Evolutionary conservation across 345 rosid species (phyloP).

Genomic region (Linum lewisii): DNA sequence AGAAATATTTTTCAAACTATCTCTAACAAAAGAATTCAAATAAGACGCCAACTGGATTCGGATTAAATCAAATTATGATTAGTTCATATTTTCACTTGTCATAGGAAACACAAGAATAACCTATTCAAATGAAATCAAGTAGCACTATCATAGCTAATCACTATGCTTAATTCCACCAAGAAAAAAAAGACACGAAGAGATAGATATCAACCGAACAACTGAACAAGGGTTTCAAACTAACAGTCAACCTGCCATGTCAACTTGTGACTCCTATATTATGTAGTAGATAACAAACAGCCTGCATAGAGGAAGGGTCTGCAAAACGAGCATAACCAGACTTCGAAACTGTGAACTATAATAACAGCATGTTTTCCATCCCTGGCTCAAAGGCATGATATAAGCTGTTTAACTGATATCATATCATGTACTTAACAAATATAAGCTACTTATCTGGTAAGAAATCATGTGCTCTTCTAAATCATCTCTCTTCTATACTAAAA

Average conservation of each 20-base stretch:
- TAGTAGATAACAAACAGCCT: background rate
- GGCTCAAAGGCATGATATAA: background rate
- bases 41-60: conserved; percentile 43
- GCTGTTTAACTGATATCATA: background rate
- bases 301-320: background rate
- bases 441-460: no score
- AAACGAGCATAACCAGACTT: background rate
- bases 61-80: conserved; percentile 23
- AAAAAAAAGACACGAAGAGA: no score
- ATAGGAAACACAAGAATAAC: no score
- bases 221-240: background rate
- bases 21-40: conserved; percentile 62
- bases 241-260: background rate
- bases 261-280: background rate
- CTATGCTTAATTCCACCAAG: background rate
- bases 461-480: no score
- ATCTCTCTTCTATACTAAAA: no score
- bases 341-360: no score
- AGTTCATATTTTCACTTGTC: conserved; percentile 12
- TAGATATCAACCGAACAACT: no score
- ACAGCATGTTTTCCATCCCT: background rate
- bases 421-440: background rate
- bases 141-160: background rate
- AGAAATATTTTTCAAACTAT: conserved; percentile 68
- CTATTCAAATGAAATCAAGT: background rate